Conservation (phyloP, 345 rosid species). For the Lepidium africanum region DNA sequence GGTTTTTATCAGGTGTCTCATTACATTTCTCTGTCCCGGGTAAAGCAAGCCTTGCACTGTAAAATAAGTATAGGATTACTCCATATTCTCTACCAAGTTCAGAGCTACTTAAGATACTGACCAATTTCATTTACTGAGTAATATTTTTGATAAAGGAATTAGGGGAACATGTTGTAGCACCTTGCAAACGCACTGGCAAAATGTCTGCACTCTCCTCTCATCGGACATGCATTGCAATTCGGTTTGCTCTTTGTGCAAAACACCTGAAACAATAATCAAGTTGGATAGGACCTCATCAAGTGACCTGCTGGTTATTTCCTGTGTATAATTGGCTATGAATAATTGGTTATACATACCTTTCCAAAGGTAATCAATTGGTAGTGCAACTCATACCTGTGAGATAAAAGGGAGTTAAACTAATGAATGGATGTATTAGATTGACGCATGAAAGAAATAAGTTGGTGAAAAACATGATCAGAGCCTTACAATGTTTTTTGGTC, state of each 20-base stretch:
- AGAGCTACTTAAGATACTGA: neutral
- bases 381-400: slow-evolving; percentile 86
- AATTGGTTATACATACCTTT: slow-evolving; percentile 44
- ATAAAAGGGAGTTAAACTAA: slow-evolving; percentile 23
- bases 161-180: slow-evolving; percentile 30
- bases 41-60: slow-evolving; percentile 85
- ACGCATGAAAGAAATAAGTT: neutral
- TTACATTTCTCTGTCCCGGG: slow-evolving; percentile 55
- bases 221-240: slow-evolving; percentile 94
- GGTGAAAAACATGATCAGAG: neutral
- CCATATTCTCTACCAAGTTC: neutral
- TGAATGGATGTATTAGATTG: neutral
- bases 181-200: slow-evolving; percentile 99
- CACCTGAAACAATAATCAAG: slow-evolving; percentile 51
- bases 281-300: slow-evolving; percentile 3
- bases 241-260: slow-evolving; percentile 94
- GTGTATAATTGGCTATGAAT: neutral
- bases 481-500: slow-evolving; percentile 85
- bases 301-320: neutral
- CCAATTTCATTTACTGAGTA: neutral
- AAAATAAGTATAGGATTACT: slow-evolving; percentile 1
- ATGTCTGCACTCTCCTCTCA: slow-evolving; percentile 98
- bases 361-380: slow-evolving; percentile 99
- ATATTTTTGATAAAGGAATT: neutral
- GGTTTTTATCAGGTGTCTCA: slow-evolving; percentile 32